Evolutionary conservation across 2,329 filamentous ascomycete species (phyloP).

Genomic region (Cladosporium colombiae): DNA sequence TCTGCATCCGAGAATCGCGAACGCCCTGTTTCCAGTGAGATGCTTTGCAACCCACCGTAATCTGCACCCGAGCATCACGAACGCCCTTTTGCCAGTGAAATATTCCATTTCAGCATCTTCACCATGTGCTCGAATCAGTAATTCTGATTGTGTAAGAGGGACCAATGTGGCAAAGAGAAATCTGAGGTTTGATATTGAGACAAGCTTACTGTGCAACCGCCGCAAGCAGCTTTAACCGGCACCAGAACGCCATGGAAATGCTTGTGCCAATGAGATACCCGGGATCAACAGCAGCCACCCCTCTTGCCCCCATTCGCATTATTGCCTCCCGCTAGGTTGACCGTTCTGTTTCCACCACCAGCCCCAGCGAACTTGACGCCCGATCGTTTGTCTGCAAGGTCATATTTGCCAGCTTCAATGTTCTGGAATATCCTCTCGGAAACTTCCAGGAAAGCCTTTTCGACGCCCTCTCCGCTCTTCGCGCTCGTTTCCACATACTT

Average conservation of each 20-base stretch:
- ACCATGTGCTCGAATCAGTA: not conserved
- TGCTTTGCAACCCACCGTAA: too few relatives aligned
- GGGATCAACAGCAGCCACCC: conserved; percentile 11
- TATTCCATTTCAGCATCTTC: not conserved
- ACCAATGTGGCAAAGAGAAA: not conserved
- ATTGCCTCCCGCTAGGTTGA: conserved; percentile 40
- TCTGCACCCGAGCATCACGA: not conserved
- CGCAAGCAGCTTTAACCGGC: not conserved
- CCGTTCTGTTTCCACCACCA: conserved; percentile 46
- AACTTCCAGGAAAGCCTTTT: conserved; percentile 88
- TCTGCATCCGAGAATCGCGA: not conserved
- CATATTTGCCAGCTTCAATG: conserved; percentile 91
- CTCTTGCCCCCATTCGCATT: conserved; percentile 11
- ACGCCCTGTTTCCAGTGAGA: not conserved
- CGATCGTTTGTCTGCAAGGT: conserved; percentile 87
- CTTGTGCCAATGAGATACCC: not conserved
- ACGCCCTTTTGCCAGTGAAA: not conserved
- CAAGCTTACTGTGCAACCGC: conserved; percentile 9
- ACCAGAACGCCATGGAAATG: conserved; percentile 15
- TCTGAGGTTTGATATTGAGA: not conserved
- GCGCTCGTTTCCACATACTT: conserved; percentile 96
- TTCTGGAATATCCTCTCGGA: conserved; percentile 96
- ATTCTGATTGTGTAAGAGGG: too few relatives aligned
- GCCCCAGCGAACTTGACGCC: conserved; percentile 76
- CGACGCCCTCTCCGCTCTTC: conserved; percentile 92